Conservation (phyloP, 768 basidiomycete genomes). For the Neoboletus magnificus region DNA sequence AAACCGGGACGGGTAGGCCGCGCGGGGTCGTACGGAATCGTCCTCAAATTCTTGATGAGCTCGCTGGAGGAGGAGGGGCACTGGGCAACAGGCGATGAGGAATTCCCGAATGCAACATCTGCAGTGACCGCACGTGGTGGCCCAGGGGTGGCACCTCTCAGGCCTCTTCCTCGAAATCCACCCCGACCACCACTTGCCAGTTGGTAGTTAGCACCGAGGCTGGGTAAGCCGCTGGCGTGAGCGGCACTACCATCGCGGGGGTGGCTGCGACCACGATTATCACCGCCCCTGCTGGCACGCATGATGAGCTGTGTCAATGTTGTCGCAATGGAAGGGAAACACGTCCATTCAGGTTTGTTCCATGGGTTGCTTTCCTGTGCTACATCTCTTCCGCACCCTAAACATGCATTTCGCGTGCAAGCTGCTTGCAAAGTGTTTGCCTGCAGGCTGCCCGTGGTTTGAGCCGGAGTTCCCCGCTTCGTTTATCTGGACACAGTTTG, state of each 20-base stretch:
- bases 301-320: conserved; percentile 1
- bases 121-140: conserved; percentile 25
- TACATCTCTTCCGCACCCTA: neutral
- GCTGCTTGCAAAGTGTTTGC: neutral
- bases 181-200: conserved; percentile 5
- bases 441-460: neutral
- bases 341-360: neutral
- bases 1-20: conserved; percentile 48
- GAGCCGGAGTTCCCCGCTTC: neutral
- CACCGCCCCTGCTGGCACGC: conserved; percentile 11
- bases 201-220: neutral
- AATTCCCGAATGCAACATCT: conserved; percentile 29
- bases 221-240: neutral
- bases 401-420: neutral
- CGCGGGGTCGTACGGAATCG: conserved; percentile 29
- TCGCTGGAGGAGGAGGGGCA: conserved; percentile 26
- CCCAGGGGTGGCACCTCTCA: conserved; percentile 27
- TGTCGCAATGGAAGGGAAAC: neutral
- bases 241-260: neutral
- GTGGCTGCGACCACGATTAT: neutral
- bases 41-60: conserved; percentile 30
- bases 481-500: neutral
- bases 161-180: conserved; percentile 12
- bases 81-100: conserved; percentile 33
- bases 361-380: too few species aligned